Conservation (phyloP, 441 rosid species). For the Aquilaria agallochum region DNA sequence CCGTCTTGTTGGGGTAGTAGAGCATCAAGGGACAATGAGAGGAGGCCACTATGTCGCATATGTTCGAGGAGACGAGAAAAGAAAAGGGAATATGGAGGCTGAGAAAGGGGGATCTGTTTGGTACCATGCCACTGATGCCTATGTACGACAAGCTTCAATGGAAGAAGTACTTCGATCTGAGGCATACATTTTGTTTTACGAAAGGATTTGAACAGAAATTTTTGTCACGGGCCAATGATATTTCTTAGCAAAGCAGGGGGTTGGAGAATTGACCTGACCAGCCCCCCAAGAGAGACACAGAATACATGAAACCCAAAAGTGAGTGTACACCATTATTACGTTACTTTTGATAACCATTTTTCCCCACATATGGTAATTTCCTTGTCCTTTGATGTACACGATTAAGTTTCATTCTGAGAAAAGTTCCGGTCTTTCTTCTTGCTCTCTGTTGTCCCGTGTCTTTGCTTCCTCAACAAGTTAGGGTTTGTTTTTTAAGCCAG, state of each 20-base stretch:
- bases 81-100: slow-evolving; percentile 21
- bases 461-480: too few relatives aligned
- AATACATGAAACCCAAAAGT: slow-evolving; percentile 16
- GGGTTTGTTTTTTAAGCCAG: too few relatives aligned
- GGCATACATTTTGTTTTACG: slow-evolving; percentile 91
- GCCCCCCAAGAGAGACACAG: slow-evolving; percentile 17
- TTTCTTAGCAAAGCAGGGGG: slow-evolving; percentile 16
- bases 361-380: slow-evolving; percentile 12
- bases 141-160: slow-evolving; percentile 58
- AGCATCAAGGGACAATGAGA: slow-evolving; percentile 91
- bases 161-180: slow-evolving; percentile 80
- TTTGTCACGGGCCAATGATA: slow-evolving; percentile 9
- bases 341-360: slow-evolving; percentile 24
- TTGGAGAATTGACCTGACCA: background rate
- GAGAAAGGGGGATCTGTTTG: slow-evolving; percentile 32
- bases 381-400: slow-evolving; percentile 15
- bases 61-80: slow-evolving; percentile 36
- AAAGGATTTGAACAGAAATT: slow-evolving; percentile 35
- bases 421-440: slow-evolving; percentile 16
- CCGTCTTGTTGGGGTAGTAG: slow-evolving; percentile 74
- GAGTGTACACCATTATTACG: slow-evolving; percentile 36
- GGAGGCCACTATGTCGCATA: slow-evolving; percentile 80
- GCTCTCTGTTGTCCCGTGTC: background rate
- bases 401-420: slow-evolving; percentile 18
- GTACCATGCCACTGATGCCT: slow-evolving; percentile 70